Percentiles rank a stretch among this genome's conserved stretches.
These are phyloP conservation scores for Cajanus cajan DNA, from an alignment of 306 rosid genomes.

Conservation along the genomic window DNA sequence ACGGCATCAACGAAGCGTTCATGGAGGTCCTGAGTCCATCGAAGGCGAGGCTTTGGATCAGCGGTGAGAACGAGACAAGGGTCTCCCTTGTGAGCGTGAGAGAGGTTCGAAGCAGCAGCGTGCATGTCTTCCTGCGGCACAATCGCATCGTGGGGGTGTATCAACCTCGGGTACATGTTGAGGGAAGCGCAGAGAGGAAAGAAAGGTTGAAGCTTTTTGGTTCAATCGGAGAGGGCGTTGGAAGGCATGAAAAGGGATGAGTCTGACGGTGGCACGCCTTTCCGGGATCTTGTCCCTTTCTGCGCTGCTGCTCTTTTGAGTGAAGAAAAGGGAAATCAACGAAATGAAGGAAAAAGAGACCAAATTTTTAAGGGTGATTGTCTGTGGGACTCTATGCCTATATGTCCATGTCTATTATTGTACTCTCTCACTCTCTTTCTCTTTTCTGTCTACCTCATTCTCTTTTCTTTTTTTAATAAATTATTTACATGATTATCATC, in stretches of 20 bases:
- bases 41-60: slow-evolving; percentile 99
- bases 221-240: not conserved
- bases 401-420: not conserved
- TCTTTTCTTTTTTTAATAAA: not conserved
- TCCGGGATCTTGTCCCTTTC: slow-evolving; percentile 55
- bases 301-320: slow-evolving; percentile 12
- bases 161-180: slow-evolving; percentile 69
- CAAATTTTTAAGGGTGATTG: slow-evolving; percentile 23
- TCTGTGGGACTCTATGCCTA: not conserved
- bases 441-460: not conserved
- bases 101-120: slow-evolving; percentile 26
- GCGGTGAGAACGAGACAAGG: slow-evolving; percentile 93
- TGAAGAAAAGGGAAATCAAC: not conserved
- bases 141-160: slow-evolving; percentile 59
- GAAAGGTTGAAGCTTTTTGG: not conserved
- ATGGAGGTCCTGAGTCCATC: slow-evolving; percentile 97
- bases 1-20: slow-evolving; percentile 96
- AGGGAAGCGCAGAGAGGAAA: no score
- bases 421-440: not conserved
- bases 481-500: no score
- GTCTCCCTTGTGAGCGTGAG: slow-evolving; percentile 58
- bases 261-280: slow-evolving; percentile 46
- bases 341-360: not conserved
- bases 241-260: slow-evolving; percentile 32
- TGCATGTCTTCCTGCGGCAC: slow-evolving; percentile 59